Evolutionary conservation across 257 asterid genomes (phyloP), one percentile per base, ranked within the genome.

Genomic region (Solanum chmielewskii): DNA sequence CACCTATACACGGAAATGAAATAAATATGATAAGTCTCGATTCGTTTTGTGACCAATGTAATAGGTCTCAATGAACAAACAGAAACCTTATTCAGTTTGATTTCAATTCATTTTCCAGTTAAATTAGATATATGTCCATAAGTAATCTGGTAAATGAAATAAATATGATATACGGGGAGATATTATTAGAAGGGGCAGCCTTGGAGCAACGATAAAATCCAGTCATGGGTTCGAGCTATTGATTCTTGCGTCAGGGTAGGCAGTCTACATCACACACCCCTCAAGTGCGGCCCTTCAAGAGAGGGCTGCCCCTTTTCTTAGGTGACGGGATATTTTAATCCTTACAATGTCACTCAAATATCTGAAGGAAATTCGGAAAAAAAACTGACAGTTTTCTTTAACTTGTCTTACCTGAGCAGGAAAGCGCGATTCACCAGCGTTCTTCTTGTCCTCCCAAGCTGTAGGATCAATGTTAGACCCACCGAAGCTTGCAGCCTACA

Each of bases 391-490:
- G 20, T 20, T 2, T 47, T 80, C 6, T 29, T 29, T 5, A 45
- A 47, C 68, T 37, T 12, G 13, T 20, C 89, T 83, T 39, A 95
- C 99, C 93, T 97, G 99, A 89, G 99, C 98, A 35, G 99, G 99
- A 88, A 96, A 95, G 11, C 99, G 96, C 0, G 99, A 95, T 88
- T 95, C 99, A 3, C 98, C 95, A 1, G 92, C 91, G 89, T 93
- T 95, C 87, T 97, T 97, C 94, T 97, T 95, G 92, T 97, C 99
- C 90, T 95, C 99, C 99, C 99, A 95, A 82, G 99, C 99, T 6
- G 95, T 77, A 74, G 99, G 99, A 87, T 95, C 99, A 78, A 97
- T 95, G 85, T 97, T 97, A 1, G 97, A 90, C 35, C 99, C 99
- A 70, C 99, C 98, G 89, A 97, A 97, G 90, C 98, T 94, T 18